Evolutionary conservation across 164 flowering plant species (phyloP), one percentile per base, ranked within the genome.

Genomic region (Platanus orientalis): DNA sequence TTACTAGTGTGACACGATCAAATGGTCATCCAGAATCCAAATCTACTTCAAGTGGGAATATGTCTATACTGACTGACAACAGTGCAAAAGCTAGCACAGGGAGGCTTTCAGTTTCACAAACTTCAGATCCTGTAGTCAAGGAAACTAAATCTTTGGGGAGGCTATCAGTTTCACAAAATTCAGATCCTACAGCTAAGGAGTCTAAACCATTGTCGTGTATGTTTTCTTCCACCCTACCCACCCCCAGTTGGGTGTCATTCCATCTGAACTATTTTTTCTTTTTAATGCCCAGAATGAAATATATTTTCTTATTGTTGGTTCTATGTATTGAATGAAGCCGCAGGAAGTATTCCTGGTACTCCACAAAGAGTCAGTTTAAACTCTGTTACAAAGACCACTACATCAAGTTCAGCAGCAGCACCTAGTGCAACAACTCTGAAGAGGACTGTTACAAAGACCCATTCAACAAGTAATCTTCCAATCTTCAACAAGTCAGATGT

Each of bases 301-400:
- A 13, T 30, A 32, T 60, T 67, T 17, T 52, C 65, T 53, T 36
- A 60, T 54, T 66, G 14, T 17, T 58, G 28, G 58, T 55, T 55
- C 30, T 47, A n/a, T 32, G 9, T 65, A 20, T 20, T 79, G 67
- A 28, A 51, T 83, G 74, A 73, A 91, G 92, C 88, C 65, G 36
- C 85, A 69, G 90, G 80, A 73, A 82, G 60, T 81, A 68, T 71
- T 69, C 91, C 97, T 58, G 73, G 83, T 71, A 89, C 97, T 63
- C 96, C 97, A 67, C 97, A 91, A 68, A 83, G 87, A 76, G 74
- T 75, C 54, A 73, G 63, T 60, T 25, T 73, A 20, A 81, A 62
- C 60, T 64, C 74, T 58, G 81, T 75, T 61, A 65, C 79, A 47
- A 89, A 77, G 74, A 66, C 76, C 6, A 67, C 61, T 72, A 28